phyloP scores from a whole-genome alignment of 2,329 filamentous ascomycete species.

The Cladosporium sp. region DNA sequence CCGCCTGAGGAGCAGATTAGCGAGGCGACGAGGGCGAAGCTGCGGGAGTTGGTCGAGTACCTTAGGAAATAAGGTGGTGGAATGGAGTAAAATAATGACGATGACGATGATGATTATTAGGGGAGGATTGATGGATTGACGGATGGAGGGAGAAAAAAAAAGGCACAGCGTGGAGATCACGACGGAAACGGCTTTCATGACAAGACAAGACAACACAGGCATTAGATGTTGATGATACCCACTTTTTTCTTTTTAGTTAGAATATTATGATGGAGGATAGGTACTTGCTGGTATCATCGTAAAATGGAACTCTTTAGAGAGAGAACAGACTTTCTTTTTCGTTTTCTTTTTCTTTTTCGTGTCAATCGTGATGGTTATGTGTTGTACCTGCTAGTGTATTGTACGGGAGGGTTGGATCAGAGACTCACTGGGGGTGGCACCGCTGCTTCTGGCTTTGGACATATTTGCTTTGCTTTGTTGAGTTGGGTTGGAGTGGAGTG shows the following conservation, averaged over 20 bases:
- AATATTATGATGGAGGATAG: not conserved
- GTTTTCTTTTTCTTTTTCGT: not conserved
- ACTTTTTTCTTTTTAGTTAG: not conserved
- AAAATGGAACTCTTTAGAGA: not conserved
- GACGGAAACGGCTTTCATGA: constrained; percentile 10
- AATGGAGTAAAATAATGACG: not conserved
- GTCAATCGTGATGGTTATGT: not conserved
- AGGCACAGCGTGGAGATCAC: constrained; percentile 5
- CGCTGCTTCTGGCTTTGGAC: too few species aligned
- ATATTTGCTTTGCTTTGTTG: too few species aligned
- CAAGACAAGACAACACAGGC: not conserved
- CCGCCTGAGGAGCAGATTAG: constrained; percentile 71
- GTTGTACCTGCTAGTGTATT: too few species aligned
- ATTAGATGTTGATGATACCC: constrained; percentile 13
- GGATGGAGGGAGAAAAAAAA: not conserved
- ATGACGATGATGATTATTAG: not conserved
- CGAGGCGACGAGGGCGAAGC: constrained; percentile 59
- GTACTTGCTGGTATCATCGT: not conserved
- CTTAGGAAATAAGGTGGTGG: constrained; percentile 1
- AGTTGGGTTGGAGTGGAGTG: too few species aligned
- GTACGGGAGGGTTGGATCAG: too few species aligned
- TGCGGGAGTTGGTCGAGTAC: constrained; percentile 51
- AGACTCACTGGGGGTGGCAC: too few species aligned
- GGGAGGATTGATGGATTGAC: not conserved
- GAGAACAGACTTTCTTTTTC: not conserved